Conservation (phyloP, 2,329 filamentous ascomycete genomes). For the Emergomyces africanus region DNA sequence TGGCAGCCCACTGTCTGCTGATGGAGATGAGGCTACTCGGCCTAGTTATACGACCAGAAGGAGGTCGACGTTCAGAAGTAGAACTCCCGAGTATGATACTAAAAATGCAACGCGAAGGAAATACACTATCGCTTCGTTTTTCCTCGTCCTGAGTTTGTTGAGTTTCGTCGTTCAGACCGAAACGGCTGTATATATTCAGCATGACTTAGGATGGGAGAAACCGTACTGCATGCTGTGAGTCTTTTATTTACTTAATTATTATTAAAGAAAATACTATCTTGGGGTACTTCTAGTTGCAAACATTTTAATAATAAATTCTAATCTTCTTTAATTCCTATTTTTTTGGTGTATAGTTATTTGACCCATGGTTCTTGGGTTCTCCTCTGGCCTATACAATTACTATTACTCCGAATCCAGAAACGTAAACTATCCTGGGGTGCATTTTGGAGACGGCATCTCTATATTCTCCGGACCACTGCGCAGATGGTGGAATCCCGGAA, state of each 20-base stretch:
- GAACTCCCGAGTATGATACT: constrained; percentile 55
- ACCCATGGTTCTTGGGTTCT: constrained; percentile 91
- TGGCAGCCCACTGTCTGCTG: constrained; percentile 12
- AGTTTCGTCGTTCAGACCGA: constrained; percentile 93
- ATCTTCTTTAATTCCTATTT: not conserved
- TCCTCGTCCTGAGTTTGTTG: constrained; percentile 68
- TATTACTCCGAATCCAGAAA: constrained; percentile 68
- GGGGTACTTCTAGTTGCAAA: not conserved
- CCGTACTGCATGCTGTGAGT: constrained; percentile 95
- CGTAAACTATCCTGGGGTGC: constrained; percentile 63
- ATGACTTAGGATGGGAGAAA: constrained; percentile 87
- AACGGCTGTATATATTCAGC: constrained; percentile 88
- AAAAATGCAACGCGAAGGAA: constrained; percentile 59
- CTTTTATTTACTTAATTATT: constrained; percentile 9
- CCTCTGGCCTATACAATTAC: constrained; percentile 74
- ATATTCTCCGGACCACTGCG: constrained; percentile 51
- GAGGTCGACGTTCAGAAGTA: constrained; percentile 60
- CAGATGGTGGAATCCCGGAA: constrained; percentile 79
- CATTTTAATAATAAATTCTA: not conserved
- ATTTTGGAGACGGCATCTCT: constrained; percentile 69
- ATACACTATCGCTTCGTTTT: constrained; percentile 77
- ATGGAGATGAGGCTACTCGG: constrained; percentile 16
- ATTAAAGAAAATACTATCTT: not conserved
- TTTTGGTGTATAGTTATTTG: constrained; percentile 46
- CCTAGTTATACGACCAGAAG: constrained; percentile 37